phyloP scores from a whole-genome alignment of 164 flowering plant genomes.

The Aristolochia contorta region DNA sequence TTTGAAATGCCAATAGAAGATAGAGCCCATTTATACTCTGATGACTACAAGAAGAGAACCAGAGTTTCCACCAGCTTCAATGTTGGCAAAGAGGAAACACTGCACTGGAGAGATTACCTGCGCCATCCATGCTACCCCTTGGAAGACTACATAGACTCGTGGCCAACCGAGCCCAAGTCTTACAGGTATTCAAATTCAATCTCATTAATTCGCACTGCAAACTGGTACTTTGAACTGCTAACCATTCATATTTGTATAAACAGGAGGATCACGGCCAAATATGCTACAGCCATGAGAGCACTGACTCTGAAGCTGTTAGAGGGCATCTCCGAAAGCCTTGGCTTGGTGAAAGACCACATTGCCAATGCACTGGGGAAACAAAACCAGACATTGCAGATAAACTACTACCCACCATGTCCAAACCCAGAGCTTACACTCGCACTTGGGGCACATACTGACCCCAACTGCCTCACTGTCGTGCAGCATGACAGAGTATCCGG shows the following conservation, averaged over 20 bases:
- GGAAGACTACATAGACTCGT: constrained; percentile 14
- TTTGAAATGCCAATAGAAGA: constrained; percentile 31
- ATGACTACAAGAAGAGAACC: constrained; percentile 20
- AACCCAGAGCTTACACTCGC: constrained; percentile 12
- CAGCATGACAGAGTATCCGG: constrained; percentile 67
- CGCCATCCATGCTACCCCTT: constrained; percentile 24
- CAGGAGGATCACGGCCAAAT: constrained; percentile 20
- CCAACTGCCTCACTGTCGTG: constrained; percentile 19
- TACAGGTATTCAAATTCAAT: constrained; percentile 11
- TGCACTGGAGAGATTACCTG: constrained; percentile 37
- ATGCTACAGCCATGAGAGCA: constrained; percentile 47
- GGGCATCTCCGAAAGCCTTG: constrained; percentile 66
- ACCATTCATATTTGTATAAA: no score
- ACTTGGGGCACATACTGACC: constrained; percentile 12
- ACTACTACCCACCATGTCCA: constrained; percentile 15
- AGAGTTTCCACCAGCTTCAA: constrained; percentile 20
- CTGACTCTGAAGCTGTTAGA: constrained; percentile 49
- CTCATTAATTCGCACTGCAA: no score
- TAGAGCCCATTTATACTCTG: constrained; percentile 23
- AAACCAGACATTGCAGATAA: constrained; percentile 51
- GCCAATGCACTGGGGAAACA: constrained; percentile 53
- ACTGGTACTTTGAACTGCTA: no score
- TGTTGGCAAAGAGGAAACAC: constrained; percentile 21
- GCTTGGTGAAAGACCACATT: constrained; percentile 45
- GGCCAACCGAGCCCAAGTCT: constrained; percentile 22